Evolutionary conservation across 495 filamentous ascomycete genomes (phyloP), one percentile per base, ranked within the genome.

Genomic region (Neurospora tetraspora): DNA sequence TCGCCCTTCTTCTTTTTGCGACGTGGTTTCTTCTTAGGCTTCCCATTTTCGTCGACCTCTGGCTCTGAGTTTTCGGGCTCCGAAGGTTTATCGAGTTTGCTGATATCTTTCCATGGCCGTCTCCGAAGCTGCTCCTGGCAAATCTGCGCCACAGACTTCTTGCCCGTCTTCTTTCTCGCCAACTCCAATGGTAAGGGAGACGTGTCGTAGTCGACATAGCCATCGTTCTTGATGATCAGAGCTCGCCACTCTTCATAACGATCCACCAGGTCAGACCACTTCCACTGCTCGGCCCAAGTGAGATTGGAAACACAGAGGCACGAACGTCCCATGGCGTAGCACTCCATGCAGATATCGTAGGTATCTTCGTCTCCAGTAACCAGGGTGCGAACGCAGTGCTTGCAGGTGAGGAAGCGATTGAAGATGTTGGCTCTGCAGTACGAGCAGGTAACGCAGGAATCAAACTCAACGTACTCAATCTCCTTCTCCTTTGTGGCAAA

Each of bases 261-360:
- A n/a, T 88, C 81, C 0, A 86, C 82, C n/a, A 98, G 84, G 7
- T 92, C 87, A 39, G 88, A 85, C 95, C 94, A 98, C 23, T 85
- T 81, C 82, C 94, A 97, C 79, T 99, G 96, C 77, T 99, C 94
- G 36, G 93, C 92, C 95, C 95, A 99, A 70, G 88, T 90, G 37
- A 96, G 87, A 11, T 88, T 89, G 7, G 94, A 96, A 40, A 96
- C 86, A 76, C 96, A 99, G 9, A 84, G 85, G 79, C 96, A 99
- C 74, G 93, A 96, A 69, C 96, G 89, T 40, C 96, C 96, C 89
- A 97, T 95, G 18, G 89, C 90, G 75, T 94, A 98, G 79, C 96
- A 99, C 59, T 99, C 95, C 90, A 99, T 93, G 79, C 96, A 99
- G 14, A 99, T 87, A 77, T 99, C 96, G 77, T 98, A 99, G 0